phyloP scores from a whole-genome alignment of 192 early-diverging fungal species.

The Mortierella claussenii region DNA sequence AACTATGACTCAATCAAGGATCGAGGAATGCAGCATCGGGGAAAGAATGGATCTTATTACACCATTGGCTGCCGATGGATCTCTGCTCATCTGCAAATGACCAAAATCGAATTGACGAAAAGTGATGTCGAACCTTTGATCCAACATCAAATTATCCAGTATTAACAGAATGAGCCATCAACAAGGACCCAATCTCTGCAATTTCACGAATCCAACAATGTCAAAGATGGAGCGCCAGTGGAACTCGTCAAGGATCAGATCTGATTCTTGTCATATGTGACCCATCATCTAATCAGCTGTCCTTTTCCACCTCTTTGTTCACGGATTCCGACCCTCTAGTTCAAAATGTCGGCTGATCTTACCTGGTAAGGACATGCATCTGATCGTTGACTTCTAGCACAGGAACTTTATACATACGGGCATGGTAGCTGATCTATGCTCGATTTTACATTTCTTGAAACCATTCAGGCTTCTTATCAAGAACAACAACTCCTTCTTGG shows the following conservation, averaged over 20 bases:
- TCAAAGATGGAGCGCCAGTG: too few species aligned
- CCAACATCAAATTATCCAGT: neutral
- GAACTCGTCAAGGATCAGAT: too few species aligned
- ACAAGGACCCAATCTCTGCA: too few species aligned
- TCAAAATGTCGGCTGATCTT: constrained; percentile 58
- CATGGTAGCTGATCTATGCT: neutral
- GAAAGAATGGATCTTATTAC: too few species aligned
- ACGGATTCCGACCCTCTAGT: constrained; percentile 19
- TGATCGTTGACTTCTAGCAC: neutral
- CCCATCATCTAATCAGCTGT: constrained; percentile 26
- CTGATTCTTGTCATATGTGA: constrained; percentile 4
- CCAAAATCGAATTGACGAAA: too few species aligned
- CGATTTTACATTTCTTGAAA: neutral
- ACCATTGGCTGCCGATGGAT: neutral
- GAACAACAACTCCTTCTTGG: constrained; percentile 81
- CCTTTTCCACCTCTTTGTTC: neutral
- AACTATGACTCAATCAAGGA: too few species aligned
- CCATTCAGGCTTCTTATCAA: constrained; percentile 69
- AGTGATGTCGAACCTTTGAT: neutral
- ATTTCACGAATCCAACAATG: too few species aligned
- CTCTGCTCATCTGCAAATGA: neutral
- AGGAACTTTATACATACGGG: neutral
- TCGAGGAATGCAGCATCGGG: too few species aligned
- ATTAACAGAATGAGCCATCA: too few species aligned
- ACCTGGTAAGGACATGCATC: constrained; percentile 41